Base-by-base conservation (phyloP, 2,329 filamentous ascomycete species). In the Thermoascus crustaceus region DNA sequence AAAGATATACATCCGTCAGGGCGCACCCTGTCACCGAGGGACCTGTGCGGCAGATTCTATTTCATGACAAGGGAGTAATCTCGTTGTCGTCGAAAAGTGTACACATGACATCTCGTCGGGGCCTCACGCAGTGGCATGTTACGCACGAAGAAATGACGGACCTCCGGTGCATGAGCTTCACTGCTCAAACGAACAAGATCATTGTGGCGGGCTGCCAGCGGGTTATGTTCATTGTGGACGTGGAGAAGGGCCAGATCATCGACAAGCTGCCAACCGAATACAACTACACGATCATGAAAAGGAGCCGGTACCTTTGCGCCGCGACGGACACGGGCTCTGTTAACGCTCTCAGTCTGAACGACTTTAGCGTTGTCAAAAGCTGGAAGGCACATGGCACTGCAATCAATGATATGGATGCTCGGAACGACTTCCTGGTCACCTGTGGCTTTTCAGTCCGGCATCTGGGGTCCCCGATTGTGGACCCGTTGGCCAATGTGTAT, bases 361-460 rank as follows among this genome's bases (percentile, higher is more conserved):
- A 73, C 37, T 84, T 94, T 52, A 74, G 76, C 26, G 73, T 94
- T 4, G 70, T 91, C 47, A 93, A 89, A 57, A 78, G 77, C 7
- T 98, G 91, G 84, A 85, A 85, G 55, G 87, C 89, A 0, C 91
- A 98, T 55, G 81, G 82, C 1, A 84, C 85, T 6, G 76, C 80
- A 34, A 85, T 98, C 56, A 94, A 86, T 58, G 89, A 96, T 58
- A 95, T 98, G 85, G 91, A 98, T 64, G 86, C 88, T 6, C 85
- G 91, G 54, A 85, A 91, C 53, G 89, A 96, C 58, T 91, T 91
- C 47, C 78, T 98, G 35, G 83, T 96, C 14, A 96, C 91, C 4
- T 98, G 91, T 58, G 91, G 91, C 22, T 94, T 85, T 62, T 94
- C 89, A 1, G 74, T 86, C 16, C 78, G 89, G 46, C 86, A 88